Conservation (phyloP, 805 yeast species). For the Candida boleticola region DNA sequence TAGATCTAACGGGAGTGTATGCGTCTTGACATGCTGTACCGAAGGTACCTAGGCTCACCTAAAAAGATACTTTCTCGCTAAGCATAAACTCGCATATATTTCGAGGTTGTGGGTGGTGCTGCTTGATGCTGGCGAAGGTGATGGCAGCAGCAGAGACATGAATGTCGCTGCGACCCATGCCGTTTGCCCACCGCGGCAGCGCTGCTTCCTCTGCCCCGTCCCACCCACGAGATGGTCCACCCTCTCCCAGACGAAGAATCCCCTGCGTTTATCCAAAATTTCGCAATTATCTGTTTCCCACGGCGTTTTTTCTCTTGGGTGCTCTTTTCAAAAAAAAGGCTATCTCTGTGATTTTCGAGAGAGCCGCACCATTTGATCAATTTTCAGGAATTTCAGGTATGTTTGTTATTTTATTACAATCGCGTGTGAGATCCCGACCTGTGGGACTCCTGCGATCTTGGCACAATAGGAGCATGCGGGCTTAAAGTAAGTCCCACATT, state of each 20-base stretch:
- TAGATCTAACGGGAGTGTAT: constrained; percentile 4
- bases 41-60: not conserved
- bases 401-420: no score
- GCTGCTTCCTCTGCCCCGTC: not conserved
- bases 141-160: no score
- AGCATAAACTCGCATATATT: not conserved
- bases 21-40: constrained; percentile 2
- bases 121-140: no score
- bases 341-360: no score
- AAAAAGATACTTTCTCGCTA: constrained; percentile 1
- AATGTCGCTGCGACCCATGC: not conserved
- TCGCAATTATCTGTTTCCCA: constrained; percentile 1
- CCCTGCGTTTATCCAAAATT: not conserved
- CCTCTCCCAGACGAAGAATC: no score
- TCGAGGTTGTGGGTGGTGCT: not conserved
- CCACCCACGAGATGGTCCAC: not conserved
- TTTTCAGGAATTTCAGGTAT: no score
- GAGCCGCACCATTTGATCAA: no score
- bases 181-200: not conserved
- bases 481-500: no score
- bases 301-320: constrained; percentile 1
- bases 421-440: not conserved
- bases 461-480: no score
- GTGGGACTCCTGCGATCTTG: not conserved
- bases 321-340: not conserved